These are phyloP conservation scores for Venturia effusa DNA, from an alignment of 2,329 filamentous ascomycete species.

Conservation along the genomic window DNA sequence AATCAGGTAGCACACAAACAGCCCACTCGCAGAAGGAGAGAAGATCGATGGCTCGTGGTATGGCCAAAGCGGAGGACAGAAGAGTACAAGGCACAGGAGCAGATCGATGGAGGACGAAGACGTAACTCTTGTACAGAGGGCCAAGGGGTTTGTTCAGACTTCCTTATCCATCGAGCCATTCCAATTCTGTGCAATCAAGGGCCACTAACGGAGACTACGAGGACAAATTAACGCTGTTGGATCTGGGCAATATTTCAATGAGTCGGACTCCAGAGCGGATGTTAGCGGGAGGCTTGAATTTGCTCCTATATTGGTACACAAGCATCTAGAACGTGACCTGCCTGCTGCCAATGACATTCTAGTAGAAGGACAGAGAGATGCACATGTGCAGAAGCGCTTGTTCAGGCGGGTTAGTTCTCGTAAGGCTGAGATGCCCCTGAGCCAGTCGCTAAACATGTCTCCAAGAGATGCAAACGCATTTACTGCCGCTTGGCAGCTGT, in stretches of 20 bases:
- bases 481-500: neutral
- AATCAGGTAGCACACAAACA: neutral
- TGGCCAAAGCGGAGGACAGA: neutral
- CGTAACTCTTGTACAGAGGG: neutral
- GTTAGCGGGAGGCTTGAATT: neutral
- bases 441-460: neutral
- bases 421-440: conserved; percentile 1
- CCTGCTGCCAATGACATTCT: neutral
- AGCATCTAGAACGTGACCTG: neutral
- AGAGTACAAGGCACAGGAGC: neutral
- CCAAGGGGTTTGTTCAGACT: neutral
- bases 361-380: neutral
- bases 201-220: neutral
- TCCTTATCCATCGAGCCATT: neutral
- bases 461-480: neutral
- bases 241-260: neutral
- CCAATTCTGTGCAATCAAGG: neutral
- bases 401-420: neutral
- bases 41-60: neutral
- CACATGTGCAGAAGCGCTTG: neutral
- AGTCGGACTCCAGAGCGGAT: neutral
- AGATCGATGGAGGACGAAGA: neutral
- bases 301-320: conserved; percentile 4
- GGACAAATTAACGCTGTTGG: neutral
- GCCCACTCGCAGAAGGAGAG: neutral